Conservation (phyloP, 345 rosid genomes). For the Brassica nigra region DNA sequence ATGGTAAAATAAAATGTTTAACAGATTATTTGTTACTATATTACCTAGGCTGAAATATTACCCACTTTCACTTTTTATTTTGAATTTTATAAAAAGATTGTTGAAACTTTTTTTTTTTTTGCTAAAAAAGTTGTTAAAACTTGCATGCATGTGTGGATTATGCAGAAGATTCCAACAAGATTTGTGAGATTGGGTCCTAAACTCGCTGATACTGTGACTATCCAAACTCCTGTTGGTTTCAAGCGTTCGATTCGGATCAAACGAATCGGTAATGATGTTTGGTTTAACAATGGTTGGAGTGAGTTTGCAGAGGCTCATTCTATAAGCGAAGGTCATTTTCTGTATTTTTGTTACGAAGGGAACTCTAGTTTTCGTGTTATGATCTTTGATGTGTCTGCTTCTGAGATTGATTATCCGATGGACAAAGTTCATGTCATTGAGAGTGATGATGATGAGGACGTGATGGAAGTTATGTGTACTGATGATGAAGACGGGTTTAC, state of each 20-base stretch:
- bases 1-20: constrained; percentile 14
- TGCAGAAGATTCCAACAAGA: constrained; percentile 24
- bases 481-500: constrained; percentile 7
- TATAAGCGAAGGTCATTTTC: constrained; percentile 24
- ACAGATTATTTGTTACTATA: background rate
- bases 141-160: constrained; percentile 33
- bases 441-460: constrained; percentile 19
- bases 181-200: constrained; percentile 39
- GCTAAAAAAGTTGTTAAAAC: no score
- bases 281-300: constrained; percentile 39
- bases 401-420: constrained; percentile 31
- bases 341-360: constrained; percentile 24
- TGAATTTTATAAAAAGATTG: background rate
- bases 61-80: background rate
- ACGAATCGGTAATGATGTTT: constrained; percentile 22
- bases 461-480: background rate
- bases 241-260: constrained; percentile 19
- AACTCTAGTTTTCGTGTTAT: constrained; percentile 24
- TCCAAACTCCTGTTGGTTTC: constrained; percentile 30
- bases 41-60: background rate
- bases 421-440: constrained; percentile 24
- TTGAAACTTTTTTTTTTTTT: background rate
- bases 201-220: constrained; percentile 18
- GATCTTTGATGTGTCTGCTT: constrained; percentile 31
- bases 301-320: constrained; percentile 36